Base-by-base conservation (phyloP, 108 stramenopile genomes). In the Nitzschia sp. region DNA sequence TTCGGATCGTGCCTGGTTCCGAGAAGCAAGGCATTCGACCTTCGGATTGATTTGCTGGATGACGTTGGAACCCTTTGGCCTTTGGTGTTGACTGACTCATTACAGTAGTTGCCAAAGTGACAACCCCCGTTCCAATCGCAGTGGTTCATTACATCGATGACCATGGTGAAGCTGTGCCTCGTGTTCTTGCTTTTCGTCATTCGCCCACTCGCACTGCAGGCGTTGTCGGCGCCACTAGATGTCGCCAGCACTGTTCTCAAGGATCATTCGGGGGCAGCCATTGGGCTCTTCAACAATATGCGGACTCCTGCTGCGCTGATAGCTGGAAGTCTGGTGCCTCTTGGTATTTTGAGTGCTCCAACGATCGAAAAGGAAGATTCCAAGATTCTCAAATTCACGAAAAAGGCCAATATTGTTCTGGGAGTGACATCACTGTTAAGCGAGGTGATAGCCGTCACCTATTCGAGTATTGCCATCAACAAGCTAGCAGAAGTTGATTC, bases 391-490 rank as follows among this genome's bases (percentile, higher is more conserved):
- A 19, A 19, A 13, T 35, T 60, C 23, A 25, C 62, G 59, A 71
- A 71, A 35, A 71, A 49, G 17, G 59, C 60, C 8, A 71, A 71
- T 62, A 47, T 60, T 23, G 11, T 47, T 13, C 27, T 71, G 9
- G 70, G 57, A 11, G 48, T 71, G 6, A 58, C 60, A 2, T 71
- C 70, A 2, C 30, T 71, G 23, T 53, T 71, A 59, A 71, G 60
- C 27, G 59, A 71, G 27, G 36, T 71, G 4, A 54, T 71, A 6
- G 70, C 70, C 2, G 51, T 71, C n/a, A 48, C 28, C 4, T 71
- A 71, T 42, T 71, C 70, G 13, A 71, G 48, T 47, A 55, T 71
- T 35, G 70, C 70, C 27, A 62, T 71, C 60, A 71, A 71, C 28
- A 71, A 71, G 33, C 29, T 71, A 27, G 70, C 60, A 4, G 70